Percentiles rank a stretch among this genome's conserved stretches.
Evolutionary conservation across 164 flowering plant species (phyloP).

Genomic region (Tetracentron sinense): DNA sequence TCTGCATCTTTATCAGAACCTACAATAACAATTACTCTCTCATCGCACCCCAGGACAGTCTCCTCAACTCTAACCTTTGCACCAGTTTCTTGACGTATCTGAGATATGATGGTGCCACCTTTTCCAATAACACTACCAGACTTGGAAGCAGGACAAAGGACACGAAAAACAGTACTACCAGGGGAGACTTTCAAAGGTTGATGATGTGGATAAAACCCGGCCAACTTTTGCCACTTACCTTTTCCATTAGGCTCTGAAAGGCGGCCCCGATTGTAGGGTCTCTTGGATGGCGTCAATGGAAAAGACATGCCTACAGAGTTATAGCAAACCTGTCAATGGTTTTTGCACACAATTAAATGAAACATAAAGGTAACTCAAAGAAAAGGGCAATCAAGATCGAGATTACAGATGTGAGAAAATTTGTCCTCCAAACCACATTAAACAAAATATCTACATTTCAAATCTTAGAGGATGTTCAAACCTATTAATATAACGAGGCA

Average conservation of each 20-base stretch:
- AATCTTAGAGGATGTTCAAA: too few species aligned
- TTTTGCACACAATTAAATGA: too few species aligned
- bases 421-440: too few species aligned
- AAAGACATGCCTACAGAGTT: constrained; percentile 50
- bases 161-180: constrained; percentile 42
- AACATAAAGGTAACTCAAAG: too few species aligned
- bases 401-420: too few species aligned
- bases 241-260: constrained; percentile 49
- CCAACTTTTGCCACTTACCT: constrained; percentile 54
- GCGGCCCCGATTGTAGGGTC: constrained; percentile 44
- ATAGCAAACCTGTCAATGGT: too few species aligned
- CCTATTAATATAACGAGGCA: too few species aligned
- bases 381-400: too few species aligned
- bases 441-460: too few species aligned
- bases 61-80: constrained; percentile 77
- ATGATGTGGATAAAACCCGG: constrained; percentile 22
- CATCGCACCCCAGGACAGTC: constrained; percentile 66
- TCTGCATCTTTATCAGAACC: constrained; percentile 51
- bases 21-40: constrained; percentile 57
- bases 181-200: constrained; percentile 29
- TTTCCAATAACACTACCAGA: constrained; percentile 59
- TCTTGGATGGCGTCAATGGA: constrained; percentile 61
- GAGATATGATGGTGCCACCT: constrained; percentile 48
- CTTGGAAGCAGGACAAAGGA: constrained; percentile 66
- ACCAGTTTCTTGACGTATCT: constrained; percentile 70